Evolutionary conservation across 345 rosid species (phyloP), one percentile per base, ranked within the genome.

Genomic region (Eutrema heterophyllum): DNA sequence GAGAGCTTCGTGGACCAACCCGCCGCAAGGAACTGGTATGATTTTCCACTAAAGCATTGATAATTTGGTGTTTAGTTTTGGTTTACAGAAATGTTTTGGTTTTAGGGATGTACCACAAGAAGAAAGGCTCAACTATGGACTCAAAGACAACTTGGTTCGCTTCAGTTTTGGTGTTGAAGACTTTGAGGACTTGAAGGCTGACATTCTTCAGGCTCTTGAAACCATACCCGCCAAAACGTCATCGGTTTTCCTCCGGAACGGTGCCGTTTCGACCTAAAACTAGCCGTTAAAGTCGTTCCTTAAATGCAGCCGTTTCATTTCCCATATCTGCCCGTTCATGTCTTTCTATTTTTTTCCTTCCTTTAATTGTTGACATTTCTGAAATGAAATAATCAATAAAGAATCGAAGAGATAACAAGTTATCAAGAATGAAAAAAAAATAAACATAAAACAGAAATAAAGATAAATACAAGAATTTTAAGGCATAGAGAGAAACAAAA

Each of bases 1-100:
- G 98, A 94, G 76, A 91, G 96, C 83, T 82, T 89, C 43, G 97
- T 94, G 59, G 97, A 87, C 69, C 98, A 87, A 86, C 98, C 92
- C 13, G 93, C 92, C 60, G 83, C 83, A 35, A 87, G 86, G 93
- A 84, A 86, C 78, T 91, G 94, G 97, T 93, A 87, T 10, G 70
- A n/a, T 29, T 5, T 15, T 16, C 21, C 50, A 6, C 43, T 41
- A 38, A 38, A 9, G 9, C 26, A 57, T 43, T 12, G 3, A 39
- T 52, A 7, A 6, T 39, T 68, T 53, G 11, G 66, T 40, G 50
- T 55, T 27, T 16, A 3, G 3, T 16, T 16, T 4, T 69, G 51
- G 24, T 46, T 12, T 46, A 43, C 46, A 7, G 3, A 15, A 51
- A 12, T 4, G 16, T 44, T 50, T 51, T 13, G 35, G 49, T 30